Percentiles rank a stretch among this genome's conserved stretches.
phyloP scores from a whole-genome alignment of 345 rosid species.

The Noccaea caerulescens region DNA sequence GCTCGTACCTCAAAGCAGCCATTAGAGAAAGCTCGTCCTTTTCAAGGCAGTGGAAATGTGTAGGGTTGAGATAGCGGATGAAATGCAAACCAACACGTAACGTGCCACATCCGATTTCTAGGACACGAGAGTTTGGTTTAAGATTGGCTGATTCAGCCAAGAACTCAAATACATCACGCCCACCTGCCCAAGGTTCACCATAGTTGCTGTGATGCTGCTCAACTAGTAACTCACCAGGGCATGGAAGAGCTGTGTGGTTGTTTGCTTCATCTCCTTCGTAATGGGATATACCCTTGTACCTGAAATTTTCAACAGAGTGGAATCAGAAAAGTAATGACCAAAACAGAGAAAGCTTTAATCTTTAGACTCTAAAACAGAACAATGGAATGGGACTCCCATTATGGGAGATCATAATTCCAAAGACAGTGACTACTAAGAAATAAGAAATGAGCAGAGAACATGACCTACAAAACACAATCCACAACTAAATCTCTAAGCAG shows the following conservation, averaged over 20 bases:
- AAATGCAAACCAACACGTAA: conserved; percentile 95
- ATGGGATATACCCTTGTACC: conserved; percentile 95
- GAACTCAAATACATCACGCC: conserved; percentile 92
- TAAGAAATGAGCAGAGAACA: neutral
- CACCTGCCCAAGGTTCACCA: conserved; percentile 99
- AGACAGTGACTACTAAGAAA: conserved; percentile 10
- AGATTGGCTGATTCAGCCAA: conserved; percentile 71
- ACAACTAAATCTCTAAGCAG: conserved; percentile 11
- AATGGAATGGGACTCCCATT: neutral
- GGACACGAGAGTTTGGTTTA: conserved; percentile 66
- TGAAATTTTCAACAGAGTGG: conserved; percentile 35
- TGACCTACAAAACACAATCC: neutral
- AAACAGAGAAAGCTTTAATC: conserved; percentile 7
- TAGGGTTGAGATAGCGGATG: conserved; percentile 69
- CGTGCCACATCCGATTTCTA: conserved; percentile 97
- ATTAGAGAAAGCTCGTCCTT: conserved; percentile 92
- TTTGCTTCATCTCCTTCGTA: conserved; percentile 68
- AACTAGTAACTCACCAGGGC: conserved; percentile 95
- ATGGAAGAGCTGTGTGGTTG: conserved; percentile 85
- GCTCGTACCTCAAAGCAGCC: conserved; percentile 95
- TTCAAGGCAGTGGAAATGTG: conserved; percentile 84
- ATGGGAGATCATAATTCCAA: neutral
- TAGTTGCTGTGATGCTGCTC: conserved; percentile 98
- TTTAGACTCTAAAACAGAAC: conserved; percentile 21
- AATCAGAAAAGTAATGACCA: conserved; percentile 11